A percentile compares a stretch with the other conserved stretches of the same genome.
These are phyloP conservation scores for Pythium brassicae DNA, from an alignment of 352 stramenopile species.

Conservation along the genomic window DNA sequence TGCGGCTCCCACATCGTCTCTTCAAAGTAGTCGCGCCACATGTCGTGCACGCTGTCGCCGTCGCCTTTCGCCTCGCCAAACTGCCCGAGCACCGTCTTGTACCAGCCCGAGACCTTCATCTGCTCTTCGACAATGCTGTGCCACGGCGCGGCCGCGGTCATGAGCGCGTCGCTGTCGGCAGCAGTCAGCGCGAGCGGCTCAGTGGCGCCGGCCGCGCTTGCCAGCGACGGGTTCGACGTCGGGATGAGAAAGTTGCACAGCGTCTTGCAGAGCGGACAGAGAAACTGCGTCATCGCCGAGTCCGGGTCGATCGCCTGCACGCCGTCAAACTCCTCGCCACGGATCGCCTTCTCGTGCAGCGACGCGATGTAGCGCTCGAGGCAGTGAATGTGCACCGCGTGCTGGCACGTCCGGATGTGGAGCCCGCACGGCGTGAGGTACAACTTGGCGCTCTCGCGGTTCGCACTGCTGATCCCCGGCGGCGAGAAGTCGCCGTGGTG, in stretches of 20 bases:
- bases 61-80: conserved; percentile 53
- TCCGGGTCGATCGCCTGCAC: conserved; percentile 86
- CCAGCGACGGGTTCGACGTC: conserved; percentile 41
- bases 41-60: conserved; percentile 55
- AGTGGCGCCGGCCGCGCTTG: conserved; percentile 12
- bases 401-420: conserved; percentile 83
- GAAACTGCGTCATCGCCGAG: conserved; percentile 88
- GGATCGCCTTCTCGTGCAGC: conserved; percentile 83
- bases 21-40: conserved; percentile 87
- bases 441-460: conserved; percentile 55
- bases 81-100: conserved; percentile 61
- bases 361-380: conserved; percentile 84
- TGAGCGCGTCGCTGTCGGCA: neutral
- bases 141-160: conserved; percentile 29
- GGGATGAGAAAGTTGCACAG: conserved; percentile 91
- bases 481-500: conserved; percentile 37
- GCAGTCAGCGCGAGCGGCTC: conserved; percentile 1
- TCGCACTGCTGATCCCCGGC: conserved; percentile 35
- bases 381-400: conserved; percentile 85
- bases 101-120: conserved; percentile 60
- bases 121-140: conserved; percentile 59
- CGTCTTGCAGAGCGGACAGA: conserved; percentile 91
- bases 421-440: conserved; percentile 77
- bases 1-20: conserved; percentile 85
- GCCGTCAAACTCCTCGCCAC: conserved; percentile 85